Conservation (phyloP, 2,329 filamentous ascomycete species). For the Calonectria pseudoreteaudii region DNA sequence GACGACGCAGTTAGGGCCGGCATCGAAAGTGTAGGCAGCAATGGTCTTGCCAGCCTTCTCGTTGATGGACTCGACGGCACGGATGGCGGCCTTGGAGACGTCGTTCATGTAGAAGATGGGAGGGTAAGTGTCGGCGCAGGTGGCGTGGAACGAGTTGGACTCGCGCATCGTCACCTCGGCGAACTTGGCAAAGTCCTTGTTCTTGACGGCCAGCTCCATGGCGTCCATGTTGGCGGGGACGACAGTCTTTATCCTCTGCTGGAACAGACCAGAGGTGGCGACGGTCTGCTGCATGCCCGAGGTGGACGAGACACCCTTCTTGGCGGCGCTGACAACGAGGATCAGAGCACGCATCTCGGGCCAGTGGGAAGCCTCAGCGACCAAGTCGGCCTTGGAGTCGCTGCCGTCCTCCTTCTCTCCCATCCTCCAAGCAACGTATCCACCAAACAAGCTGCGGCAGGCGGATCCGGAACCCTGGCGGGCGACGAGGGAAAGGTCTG, state of each 20-base stretch:
- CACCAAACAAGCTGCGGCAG: slow-evolving; percentile 92
- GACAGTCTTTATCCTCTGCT: slow-evolving; percentile 77
- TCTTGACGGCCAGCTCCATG: slow-evolving; percentile 85
- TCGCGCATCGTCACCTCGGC: slow-evolving; percentile 95
- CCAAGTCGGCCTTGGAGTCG: slow-evolving; percentile 89
- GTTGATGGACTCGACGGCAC: slow-evolving; percentile 92
- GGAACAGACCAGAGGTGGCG: slow-evolving; percentile 88
- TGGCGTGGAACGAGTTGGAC: slow-evolving; percentile 96
- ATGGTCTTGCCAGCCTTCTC: slow-evolving; percentile 80
- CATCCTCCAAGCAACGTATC: slow-evolving; percentile 95
- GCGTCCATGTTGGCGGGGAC: slow-evolving; percentile 85
- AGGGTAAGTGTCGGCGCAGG: slow-evolving; percentile 93
- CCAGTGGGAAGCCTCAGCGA: slow-evolving; percentile 92
- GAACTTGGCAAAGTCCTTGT: slow-evolving; percentile 86
- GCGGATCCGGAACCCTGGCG: slow-evolving; percentile 95
- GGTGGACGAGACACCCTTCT: slow-evolving; percentile 95
- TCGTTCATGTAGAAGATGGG: slow-evolving; percentile 99
- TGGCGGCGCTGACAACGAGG: slow-evolving; percentile 90
- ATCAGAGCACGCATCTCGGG: slow-evolving; percentile 93
- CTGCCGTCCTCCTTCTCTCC: slow-evolving; percentile 81
- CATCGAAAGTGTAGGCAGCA: slow-evolving; percentile 97
- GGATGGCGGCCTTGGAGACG: slow-evolving; percentile 85
- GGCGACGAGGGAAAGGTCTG: slow-evolving; percentile 88
- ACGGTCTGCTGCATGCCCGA: slow-evolving; percentile 98
- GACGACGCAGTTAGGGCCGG: slow-evolving; percentile 95